phyloP scores from a whole-genome alignment of 164 flowering plant species.

The Umbilicus rupestris region DNA sequence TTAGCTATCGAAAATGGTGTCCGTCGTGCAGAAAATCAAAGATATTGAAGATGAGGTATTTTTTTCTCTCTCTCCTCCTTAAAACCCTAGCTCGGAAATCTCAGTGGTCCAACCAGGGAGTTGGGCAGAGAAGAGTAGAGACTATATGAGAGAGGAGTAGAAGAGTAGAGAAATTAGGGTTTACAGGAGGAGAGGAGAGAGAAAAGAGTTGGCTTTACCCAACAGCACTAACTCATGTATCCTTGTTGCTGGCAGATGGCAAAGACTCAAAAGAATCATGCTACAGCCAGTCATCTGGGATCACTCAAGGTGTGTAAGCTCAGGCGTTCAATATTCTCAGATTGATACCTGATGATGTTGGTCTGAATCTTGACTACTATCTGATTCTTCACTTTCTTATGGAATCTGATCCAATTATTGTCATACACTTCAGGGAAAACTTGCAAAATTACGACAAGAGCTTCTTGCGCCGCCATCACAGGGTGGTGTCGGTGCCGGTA shows the following conservation, averaged over 20 bases:
- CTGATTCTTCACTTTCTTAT: not conserved
- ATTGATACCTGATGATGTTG: not conserved
- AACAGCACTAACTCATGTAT: no score
- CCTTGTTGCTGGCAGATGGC: slow-evolving; percentile 63
- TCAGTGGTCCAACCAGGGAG: no score
- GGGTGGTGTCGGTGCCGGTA: slow-evolving; percentile 93
- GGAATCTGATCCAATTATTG: not conserved
- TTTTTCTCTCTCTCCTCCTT: not conserved
- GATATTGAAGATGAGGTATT: slow-evolving; percentile 97
- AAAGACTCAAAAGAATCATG: slow-evolving; percentile 92
- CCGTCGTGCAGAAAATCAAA: slow-evolving; percentile 95
- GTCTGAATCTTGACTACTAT: not conserved
- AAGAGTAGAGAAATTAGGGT: no score
- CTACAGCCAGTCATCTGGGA: slow-evolving; percentile 98
- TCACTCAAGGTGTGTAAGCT: slow-evolving; percentile 65
- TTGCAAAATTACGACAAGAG: slow-evolving; percentile 89
- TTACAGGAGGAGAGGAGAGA: no score
- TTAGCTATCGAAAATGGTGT: slow-evolving; percentile 49
- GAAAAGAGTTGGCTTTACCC: no score
- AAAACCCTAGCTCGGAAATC: slow-evolving; percentile 9
- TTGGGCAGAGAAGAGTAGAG: no score
- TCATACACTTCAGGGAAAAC: slow-evolving; percentile 57
- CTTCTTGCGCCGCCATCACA: slow-evolving; percentile 78
- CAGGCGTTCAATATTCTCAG: not conserved
- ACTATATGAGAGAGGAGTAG: no score